A percentile compares a stretch with the other conserved stretches of the same genome.
phyloP scores from a whole-genome alignment of 2,329 filamentous ascomycete species.

The Chrysoporthe deuterocubensis region DNA sequence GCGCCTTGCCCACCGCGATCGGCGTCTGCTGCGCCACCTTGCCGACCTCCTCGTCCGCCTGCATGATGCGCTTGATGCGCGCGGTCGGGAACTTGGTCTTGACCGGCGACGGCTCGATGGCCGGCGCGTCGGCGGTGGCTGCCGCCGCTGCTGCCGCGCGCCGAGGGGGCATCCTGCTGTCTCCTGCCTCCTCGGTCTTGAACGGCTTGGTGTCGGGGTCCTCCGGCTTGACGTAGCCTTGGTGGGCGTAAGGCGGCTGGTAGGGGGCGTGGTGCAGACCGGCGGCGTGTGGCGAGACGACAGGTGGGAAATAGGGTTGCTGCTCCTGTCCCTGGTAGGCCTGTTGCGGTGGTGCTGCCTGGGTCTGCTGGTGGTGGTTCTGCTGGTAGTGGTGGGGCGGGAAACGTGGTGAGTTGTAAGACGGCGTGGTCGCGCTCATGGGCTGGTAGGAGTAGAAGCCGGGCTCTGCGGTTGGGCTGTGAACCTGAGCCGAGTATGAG shows the following conservation, averaged over 20 bases:
- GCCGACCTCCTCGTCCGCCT: slow-evolving; percentile 96
- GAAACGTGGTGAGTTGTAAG: slow-evolving; percentile 24
- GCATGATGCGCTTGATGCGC: slow-evolving; percentile 98
- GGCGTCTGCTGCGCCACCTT: slow-evolving; percentile 98
- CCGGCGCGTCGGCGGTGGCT: slow-evolving; percentile 42
- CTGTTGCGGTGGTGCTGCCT: background rate
- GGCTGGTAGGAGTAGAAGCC: slow-evolving; percentile 25
- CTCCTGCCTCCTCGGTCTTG: slow-evolving; percentile 28
- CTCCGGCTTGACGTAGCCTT: slow-evolving; percentile 31
- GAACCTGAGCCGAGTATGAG: slow-evolving; percentile 26
- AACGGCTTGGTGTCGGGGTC: slow-evolving; percentile 31
- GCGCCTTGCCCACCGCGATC: slow-evolving; percentile 91
- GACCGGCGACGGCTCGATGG: slow-evolving; percentile 70
- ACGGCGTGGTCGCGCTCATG: slow-evolving; percentile 20
- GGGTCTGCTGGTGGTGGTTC: background rate
- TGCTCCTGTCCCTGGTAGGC: slow-evolving; percentile 3
- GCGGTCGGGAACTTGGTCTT: slow-evolving; percentile 97
- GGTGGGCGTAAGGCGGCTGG: slow-evolving; percentile 11
- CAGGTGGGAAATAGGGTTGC: slow-evolving; percentile 17
- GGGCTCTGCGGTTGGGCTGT: slow-evolving; percentile 24
- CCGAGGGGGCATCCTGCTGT: slow-evolving; percentile 44
- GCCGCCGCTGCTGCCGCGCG: slow-evolving; percentile 40
- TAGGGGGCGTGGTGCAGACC: slow-evolving; percentile 21
- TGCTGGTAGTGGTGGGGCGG: slow-evolving; percentile 23
- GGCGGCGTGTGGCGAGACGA: slow-evolving; percentile 9